Base-by-base conservation (phyloP, 164 flowering plant species). In the Chimonanthus praecox region DNA sequence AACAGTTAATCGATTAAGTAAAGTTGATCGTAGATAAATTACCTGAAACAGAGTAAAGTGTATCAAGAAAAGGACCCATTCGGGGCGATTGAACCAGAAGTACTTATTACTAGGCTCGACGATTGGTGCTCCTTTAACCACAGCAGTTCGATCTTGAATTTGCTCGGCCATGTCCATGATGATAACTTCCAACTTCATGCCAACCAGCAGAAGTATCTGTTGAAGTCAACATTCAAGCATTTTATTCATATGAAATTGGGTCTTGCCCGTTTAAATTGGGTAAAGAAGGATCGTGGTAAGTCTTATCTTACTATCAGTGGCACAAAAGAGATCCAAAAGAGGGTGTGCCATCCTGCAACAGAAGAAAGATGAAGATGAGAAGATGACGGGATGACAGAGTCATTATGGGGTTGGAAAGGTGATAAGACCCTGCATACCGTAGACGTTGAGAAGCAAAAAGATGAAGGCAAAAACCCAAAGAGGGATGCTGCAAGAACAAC, bases 31-130 rank as follows among this genome's bases (percentile, higher is more conserved):
- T 33, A 33, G 33, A 47, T 15, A 62, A 61, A 9, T 47, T 48
- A 90, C 93, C 93, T 87, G 83, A 62, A 91, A 91, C 54, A 91
- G 72, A 54, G 88, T 85, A 73, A 84, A 83, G 60, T 91, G 97
- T 7, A 91, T 84, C 61, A 89, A 69, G 69, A 79, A 74, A 49
- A 91, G 88, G 79, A 91, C 74, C 90, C 82, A 87, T 0, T 76
- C 72, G 16, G 97, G 97, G 4, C 80, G 77, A 77, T 82, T 83
- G 68, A 91, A 91, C 97, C 97, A 88, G 74, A 91, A 91, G 64
- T 77, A 84, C 73, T 87, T 82, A 77, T 89, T 82, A 75, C 72
- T 85, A 5, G 88, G 91, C 74, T 89, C 84, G 3, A 91, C 97
- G 1, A 88, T 66, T 9, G 91, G 91, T 60, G 84, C 87, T 68